Evolutionary conservation across 441 rosid species (phyloP), one percentile per base, ranked within the genome.

Genomic region (Pelargonium fulgidum): DNA sequence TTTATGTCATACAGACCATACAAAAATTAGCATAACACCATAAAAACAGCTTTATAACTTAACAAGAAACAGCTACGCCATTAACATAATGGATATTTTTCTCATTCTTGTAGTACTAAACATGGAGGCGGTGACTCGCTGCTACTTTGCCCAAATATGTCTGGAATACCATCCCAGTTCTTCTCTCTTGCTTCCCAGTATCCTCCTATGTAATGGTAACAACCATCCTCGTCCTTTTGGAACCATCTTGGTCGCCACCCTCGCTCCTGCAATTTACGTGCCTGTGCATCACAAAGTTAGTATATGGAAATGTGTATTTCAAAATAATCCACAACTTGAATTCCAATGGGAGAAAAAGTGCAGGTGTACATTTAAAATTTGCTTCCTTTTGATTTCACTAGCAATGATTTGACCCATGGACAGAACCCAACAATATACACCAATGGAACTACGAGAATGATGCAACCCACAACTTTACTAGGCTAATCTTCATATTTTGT

Each of bases 201-300:
- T 14, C 91, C 91, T 17, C 97, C 97, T 0, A 67, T 50, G 41
- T 91, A 94, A 1, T 80, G 84, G 74, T 94, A 91, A 76, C 93
- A 87, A 16, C 97, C 94, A 56, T 90, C 97, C 67, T 88, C 94
- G 10, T 87, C 97, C 68, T 86, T 90, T 10, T 50, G 72, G 64
- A 91, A 94, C 99, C 99, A 94, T 72, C 89, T 85, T 7, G 97
- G 96, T 71, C 81, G 96, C 99, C 99, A 94, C 11, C 99, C 99
- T 71, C 88, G 86, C 81, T 91, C 99, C 85, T 94, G 99, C 77
- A 94, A 59, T 74, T 82, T 92, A 80, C 99, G 90, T 68, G 99
- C 97, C 99, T 94, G 85, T 20, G 9, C 63, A 65, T 33, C 67
- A 50, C 14, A 14, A 16, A 13, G 29, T 42, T 52, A 42, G 50